Evolutionary conservation across 768 basidiomycete genomes (phyloP).

Genomic region (Coprinopsis sp.): DNA sequence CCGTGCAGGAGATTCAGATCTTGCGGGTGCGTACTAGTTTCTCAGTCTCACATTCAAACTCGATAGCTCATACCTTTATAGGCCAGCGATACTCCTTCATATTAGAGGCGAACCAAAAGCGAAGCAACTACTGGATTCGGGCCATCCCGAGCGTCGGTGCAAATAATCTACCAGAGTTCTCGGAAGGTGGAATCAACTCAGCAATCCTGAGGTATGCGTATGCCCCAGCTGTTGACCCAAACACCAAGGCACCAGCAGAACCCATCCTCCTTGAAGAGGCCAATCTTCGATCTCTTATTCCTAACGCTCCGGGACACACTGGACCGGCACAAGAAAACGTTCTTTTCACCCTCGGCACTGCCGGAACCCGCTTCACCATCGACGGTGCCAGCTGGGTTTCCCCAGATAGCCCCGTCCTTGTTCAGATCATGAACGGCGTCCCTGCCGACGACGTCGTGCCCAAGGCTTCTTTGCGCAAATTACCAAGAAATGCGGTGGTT

Average conservation of each 20-base stretch:
- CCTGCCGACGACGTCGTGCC: conserved; percentile 36
- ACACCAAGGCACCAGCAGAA: not conserved
- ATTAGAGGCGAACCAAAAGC: conserved; percentile 8
- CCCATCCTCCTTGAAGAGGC: conserved; percentile 13
- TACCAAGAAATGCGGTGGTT: conserved; percentile 40
- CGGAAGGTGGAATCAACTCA: conserved; percentile 24
- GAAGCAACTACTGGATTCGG: conserved; percentile 10
- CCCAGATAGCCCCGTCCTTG: conserved; percentile 41
- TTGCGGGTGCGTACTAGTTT: conserved; percentile 22
- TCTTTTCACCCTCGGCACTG: conserved; percentile 16
- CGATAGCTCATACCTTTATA: conserved; percentile 21
- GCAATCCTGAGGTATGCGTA: conserved; percentile 38
- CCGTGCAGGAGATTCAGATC: conserved; percentile 38
- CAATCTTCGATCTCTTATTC: conserved; percentile 15
- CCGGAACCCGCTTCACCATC: conserved; percentile 11
- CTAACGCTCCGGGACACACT: conserved; percentile 19
- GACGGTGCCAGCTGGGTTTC: conserved; percentile 4
- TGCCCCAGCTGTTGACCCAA: conserved; percentile 22
- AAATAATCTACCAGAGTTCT: conserved; percentile 41
- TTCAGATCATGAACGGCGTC: conserved; percentile 46
- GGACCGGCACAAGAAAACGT: conserved; percentile 13
- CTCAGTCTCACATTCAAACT: not conserved
- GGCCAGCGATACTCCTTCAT: conserved; percentile 48
- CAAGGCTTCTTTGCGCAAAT: conserved; percentile 34
- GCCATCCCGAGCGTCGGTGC: conserved; percentile 39